phyloP scores from a whole-genome alignment of 179 eudicot species.

The Heliamphora ciliata region DNA sequence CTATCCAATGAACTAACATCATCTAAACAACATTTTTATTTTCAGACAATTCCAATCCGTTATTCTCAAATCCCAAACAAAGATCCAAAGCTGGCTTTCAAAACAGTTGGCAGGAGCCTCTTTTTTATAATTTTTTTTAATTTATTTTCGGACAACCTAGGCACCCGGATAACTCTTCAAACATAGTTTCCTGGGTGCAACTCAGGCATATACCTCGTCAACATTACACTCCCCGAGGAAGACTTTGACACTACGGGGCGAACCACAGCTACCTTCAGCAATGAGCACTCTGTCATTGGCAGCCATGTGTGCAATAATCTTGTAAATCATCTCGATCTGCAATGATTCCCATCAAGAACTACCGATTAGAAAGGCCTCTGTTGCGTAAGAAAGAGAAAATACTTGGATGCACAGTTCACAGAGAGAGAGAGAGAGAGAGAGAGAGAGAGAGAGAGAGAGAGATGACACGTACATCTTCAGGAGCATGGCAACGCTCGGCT shows the following conservation, averaged over 20 bases:
- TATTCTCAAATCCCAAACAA: neutral
- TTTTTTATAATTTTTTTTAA: neutral
- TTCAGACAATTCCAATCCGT: neutral
- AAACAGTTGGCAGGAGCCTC: neutral
- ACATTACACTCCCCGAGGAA: slow-evolving; percentile 84
- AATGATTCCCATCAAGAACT: neutral
- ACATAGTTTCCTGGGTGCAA: neutral
- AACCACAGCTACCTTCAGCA: slow-evolving; percentile 87
- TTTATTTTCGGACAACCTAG: no score
- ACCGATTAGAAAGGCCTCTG: neutral
- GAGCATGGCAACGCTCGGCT: slow-evolving; percentile 89
- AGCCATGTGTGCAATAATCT: slow-evolving; percentile 91
- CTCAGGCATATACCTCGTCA: slow-evolving; percentile 44
- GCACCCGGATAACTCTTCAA: neutral
- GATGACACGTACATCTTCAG: slow-evolving; percentile 36
- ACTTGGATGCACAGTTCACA: neutral
- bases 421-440: neutral
- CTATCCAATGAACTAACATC: neutral
- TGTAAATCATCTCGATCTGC: slow-evolving; percentile 98
- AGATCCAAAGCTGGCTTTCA: neutral
- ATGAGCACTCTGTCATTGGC: slow-evolving; percentile 93
- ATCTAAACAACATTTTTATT: neutral
- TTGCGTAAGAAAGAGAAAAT: neutral
- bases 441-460: neutral
- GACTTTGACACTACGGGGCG: slow-evolving; percentile 90